phyloP scores from a whole-genome alignment of 768 basidiomycete species.

The Amylocystis lapponica region DNA sequence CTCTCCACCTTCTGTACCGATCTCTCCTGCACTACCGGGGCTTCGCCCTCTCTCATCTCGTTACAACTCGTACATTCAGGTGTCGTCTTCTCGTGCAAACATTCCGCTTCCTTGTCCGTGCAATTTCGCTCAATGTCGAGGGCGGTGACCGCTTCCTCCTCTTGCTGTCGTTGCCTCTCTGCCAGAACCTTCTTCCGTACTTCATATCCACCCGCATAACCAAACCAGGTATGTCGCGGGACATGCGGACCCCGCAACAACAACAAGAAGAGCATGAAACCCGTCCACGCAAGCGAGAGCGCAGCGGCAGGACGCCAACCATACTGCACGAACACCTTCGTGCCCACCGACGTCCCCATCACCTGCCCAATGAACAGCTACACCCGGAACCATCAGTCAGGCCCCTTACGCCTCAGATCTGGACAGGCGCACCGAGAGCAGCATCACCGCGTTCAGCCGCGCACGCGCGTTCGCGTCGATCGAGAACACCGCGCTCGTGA shows the following conservation, averaged over 20 bases:
- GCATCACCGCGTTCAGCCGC: constrained; percentile 70
- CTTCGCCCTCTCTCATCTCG: too few species aligned
- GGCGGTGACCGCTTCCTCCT: too few species aligned
- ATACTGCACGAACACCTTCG: constrained; percentile 57
- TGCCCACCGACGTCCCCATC: constrained; percentile 73
- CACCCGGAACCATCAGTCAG: background rate
- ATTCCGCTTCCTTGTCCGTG: too few species aligned
- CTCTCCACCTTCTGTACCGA: too few species aligned
- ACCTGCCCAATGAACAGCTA: constrained; percentile 75
- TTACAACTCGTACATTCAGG: too few species aligned
- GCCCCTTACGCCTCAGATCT: background rate
- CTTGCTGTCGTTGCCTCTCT: background rate
- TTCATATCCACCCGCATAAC: constrained; percentile 49
- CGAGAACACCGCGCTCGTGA: constrained; percentile 48
- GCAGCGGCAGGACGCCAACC: constrained; percentile 69
- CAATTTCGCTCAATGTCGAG: too few species aligned
- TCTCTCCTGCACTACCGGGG: too few species aligned
- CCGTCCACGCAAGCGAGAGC: constrained; percentile 54
- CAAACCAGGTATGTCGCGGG: constrained; percentile 54
- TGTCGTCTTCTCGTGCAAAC: too few species aligned
- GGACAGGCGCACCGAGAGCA: constrained; percentile 50
- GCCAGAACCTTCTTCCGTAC: constrained; percentile 2
- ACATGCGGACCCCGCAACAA: constrained; percentile 65
- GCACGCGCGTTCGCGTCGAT: constrained; percentile 27
- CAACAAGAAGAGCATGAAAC: constrained; percentile 50